phyloP scores from a whole-genome alignment of 2,329 filamentous ascomycete species.

The Penicillium sclerotigenum region DNA sequence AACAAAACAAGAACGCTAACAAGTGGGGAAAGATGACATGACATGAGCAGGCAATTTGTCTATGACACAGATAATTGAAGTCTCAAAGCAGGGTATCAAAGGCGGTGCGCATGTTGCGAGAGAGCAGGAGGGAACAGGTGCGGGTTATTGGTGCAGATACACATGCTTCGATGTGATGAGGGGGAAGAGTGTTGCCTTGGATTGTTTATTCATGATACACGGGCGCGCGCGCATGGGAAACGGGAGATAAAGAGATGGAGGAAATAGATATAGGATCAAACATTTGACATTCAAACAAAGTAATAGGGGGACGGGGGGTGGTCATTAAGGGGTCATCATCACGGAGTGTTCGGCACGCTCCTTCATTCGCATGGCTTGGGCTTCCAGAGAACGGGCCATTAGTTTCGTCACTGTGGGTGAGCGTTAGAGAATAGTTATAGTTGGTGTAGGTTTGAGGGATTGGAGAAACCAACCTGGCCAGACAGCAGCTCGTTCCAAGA shows the following conservation, averaged over 20 bases:
- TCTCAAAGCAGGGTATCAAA: conserved; percentile 7
- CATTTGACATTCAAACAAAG: conserved; percentile 4
- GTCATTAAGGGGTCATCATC: conserved; percentile 29
- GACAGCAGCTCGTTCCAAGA: conserved; percentile 82
- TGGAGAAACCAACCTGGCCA: conserved; percentile 72
- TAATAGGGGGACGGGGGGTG: neutral
- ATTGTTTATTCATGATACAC: conserved; percentile 16
- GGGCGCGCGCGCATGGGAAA: conserved; percentile 2
- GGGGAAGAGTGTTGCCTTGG: conserved; percentile 1
- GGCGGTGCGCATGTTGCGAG: neutral
- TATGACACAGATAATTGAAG: conserved; percentile 21
- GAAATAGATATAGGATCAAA: neutral
- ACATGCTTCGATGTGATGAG: neutral
- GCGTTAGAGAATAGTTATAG: conserved; percentile 17
- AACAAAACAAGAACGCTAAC: conserved; percentile 10
- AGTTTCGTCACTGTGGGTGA: conserved; percentile 59
- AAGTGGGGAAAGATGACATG: conserved; percentile 9
- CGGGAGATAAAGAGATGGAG: neutral
- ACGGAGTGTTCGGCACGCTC: conserved; percentile 50
- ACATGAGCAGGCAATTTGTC: conserved; percentile 19
- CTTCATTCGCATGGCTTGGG: conserved; percentile 62
- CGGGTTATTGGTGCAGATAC: neutral
- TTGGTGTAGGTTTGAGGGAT: neutral
- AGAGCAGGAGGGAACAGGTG: neutral
- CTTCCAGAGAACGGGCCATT: conserved; percentile 64